Conservation (phyloP, 768 basidiomycete species). For the Xerocomus brunneocitrinus region DNA sequence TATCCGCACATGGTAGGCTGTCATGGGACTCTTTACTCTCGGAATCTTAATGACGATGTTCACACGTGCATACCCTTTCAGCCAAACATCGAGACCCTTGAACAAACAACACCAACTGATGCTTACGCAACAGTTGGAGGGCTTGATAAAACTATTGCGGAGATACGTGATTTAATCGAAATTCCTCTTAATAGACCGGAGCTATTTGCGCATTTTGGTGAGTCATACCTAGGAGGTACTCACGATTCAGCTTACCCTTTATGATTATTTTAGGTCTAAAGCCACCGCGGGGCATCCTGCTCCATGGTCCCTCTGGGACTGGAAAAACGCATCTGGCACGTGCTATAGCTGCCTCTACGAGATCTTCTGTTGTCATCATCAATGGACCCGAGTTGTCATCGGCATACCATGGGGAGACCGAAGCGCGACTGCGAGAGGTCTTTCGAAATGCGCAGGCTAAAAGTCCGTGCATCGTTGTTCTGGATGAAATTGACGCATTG, state of each 20-base stretch:
- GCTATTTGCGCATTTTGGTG: constrained; percentile 73
- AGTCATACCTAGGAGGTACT: constrained; percentile 13
- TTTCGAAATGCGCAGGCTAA: constrained; percentile 79
- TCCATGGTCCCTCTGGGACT: constrained; percentile 95
- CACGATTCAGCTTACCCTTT: constrained; percentile 14
- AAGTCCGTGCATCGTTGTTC: constrained; percentile 88
- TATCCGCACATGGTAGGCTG: constrained; percentile 32
- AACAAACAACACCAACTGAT: constrained; percentile 39
- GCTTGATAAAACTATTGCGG: constrained; percentile 77
- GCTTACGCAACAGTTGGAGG: constrained; percentile 89
- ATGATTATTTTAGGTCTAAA: constrained; percentile 64
- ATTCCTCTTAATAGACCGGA: constrained; percentile 81
- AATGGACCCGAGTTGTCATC: constrained; percentile 95
- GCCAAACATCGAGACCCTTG: constrained; percentile 45
- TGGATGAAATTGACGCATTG: constrained; percentile 95
- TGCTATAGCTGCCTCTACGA: constrained; percentile 85
- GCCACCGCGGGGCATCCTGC: constrained; percentile 90
- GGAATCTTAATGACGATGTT: constrained; percentile 6
- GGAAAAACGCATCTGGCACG: constrained; percentile 97
- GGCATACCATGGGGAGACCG: constrained; percentile 96
- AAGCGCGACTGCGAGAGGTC: constrained; percentile 82
- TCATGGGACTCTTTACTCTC: constrained; percentile 7
- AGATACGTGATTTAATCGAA: constrained; percentile 82
- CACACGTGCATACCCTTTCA: constrained; percentile 22
- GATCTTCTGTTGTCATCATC: constrained; percentile 84